These are phyloP conservation scores for Linum lewisii DNA, from an alignment of 345 rosid species.

Conservation along the genomic window DNA sequence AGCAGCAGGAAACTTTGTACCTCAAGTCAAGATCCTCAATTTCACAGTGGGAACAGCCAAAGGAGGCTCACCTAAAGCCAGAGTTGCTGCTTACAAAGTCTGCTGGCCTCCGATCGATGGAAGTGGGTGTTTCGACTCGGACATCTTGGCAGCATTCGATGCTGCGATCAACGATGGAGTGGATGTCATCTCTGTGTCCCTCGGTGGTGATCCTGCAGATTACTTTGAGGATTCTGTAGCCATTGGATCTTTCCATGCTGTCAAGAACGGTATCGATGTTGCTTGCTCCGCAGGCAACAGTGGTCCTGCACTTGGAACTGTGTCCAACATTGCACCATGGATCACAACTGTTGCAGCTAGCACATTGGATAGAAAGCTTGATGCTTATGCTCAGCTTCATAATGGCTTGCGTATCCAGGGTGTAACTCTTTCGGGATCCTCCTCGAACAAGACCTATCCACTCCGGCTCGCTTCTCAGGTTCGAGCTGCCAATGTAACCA, in stretches of 20 bases:
- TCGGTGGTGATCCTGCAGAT: slow-evolving; percentile 36
- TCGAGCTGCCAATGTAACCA: no score
- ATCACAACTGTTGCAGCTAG: slow-evolving; percentile 15
- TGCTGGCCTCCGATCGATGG: slow-evolving; percentile 49
- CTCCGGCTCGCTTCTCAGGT: no score
- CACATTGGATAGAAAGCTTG: slow-evolving; percentile 15
- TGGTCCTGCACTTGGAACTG: slow-evolving; percentile 9
- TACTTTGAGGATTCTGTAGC: slow-evolving; percentile 53
- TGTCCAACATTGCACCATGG: slow-evolving; percentile 18
- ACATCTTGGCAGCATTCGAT: slow-evolving; percentile 64
- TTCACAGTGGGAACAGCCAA: slow-evolving; percentile 60
- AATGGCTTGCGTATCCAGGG: background rate
- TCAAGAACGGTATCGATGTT: slow-evolving; percentile 8
- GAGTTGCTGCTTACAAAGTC: slow-evolving; percentile 83
- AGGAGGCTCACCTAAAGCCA: slow-evolving; percentile 77
- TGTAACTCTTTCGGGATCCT: no score
- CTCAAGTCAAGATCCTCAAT: slow-evolving; percentile 39
- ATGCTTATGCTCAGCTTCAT: slow-evolving; percentile 2
- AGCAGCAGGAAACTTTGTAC: slow-evolving; percentile 56
- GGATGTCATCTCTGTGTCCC: slow-evolving; percentile 63
- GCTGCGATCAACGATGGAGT: slow-evolving; percentile 68
- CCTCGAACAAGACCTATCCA: no score
- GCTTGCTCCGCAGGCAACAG: slow-evolving; percentile 25
- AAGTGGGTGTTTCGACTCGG: slow-evolving; percentile 56
- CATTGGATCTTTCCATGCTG: slow-evolving; percentile 45